Percentiles rank a stretch among this genome's conserved stretches.
Conservation (phyloP, 805 yeast species). For the Cyberlindnera suaveolens region DNA sequence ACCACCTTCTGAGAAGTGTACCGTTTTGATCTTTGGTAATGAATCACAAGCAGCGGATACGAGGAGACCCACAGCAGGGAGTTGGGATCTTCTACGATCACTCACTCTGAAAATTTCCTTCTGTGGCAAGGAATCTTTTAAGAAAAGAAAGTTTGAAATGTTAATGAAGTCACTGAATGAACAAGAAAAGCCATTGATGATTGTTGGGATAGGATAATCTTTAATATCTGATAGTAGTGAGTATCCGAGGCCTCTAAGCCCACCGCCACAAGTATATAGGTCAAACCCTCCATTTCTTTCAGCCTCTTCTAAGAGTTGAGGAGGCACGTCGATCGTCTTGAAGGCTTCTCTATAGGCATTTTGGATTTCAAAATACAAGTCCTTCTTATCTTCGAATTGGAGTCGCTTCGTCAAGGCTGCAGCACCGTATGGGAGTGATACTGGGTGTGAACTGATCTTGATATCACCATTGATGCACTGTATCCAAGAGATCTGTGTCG, state of each 20-base stretch:
- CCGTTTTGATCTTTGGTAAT: constrained; percentile 51
- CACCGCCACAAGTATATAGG: constrained; percentile 69
- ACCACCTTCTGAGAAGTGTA: constrained; percentile 72
- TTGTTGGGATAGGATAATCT: constrained; percentile 62
- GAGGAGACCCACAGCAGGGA: constrained; percentile 64
- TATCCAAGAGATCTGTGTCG: constrained; percentile 67
- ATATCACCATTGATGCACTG: constrained; percentile 49
- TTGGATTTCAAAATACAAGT: constrained; percentile 47
- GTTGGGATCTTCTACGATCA: constrained; percentile 56
- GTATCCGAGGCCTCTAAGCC: constrained; percentile 65
- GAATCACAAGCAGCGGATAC: constrained; percentile 58
- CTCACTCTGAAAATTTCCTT: constrained; percentile 55
- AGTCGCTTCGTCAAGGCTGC: constrained; percentile 57
- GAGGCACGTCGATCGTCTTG: constrained; percentile 46
- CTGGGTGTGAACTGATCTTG: constrained; percentile 48
- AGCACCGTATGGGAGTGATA: constrained; percentile 68
- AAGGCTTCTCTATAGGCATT: constrained; percentile 45
- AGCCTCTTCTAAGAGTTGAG: constrained; percentile 43
- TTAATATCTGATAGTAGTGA: constrained; percentile 43
- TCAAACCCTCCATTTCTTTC: constrained; percentile 52
- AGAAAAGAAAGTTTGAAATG: constrained; percentile 44
- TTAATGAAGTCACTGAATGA: constrained; percentile 44
- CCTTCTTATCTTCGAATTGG: constrained; percentile 42
- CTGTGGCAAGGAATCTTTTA: constrained; percentile 42
- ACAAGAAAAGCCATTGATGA: constrained; percentile 63